A percentile compares a stretch with the other conserved stretches of the same genome.
Conservation (phyloP, 257 asterid species). For the Solanum pimpinellifolium region DNA sequence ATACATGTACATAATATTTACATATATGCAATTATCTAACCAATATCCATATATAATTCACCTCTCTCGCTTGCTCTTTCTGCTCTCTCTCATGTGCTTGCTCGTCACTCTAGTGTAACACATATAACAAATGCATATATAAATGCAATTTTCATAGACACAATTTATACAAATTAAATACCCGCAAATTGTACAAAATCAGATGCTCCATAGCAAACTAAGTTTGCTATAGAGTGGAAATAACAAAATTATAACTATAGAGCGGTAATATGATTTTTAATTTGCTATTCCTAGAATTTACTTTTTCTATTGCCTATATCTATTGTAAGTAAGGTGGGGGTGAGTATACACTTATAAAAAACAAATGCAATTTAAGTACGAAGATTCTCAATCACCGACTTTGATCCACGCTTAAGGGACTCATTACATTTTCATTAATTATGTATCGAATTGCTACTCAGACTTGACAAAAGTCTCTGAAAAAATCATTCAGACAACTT, state of each 20-base stretch:
- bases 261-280: background rate
- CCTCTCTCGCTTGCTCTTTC: too few species aligned
- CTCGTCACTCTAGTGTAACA: too few species aligned
- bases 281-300: background rate
- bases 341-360: too few species aligned
- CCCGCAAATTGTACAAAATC: too few species aligned
- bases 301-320: background rate
- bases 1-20: background rate
- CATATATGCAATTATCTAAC: background rate
- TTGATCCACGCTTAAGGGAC: background rate
- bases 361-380: background rate
- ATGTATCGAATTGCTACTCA: too few species aligned
- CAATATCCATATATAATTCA: background rate
- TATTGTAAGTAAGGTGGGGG: background rate
- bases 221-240: too few species aligned
- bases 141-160: too few species aligned
- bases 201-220: too few species aligned
- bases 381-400: background rate
- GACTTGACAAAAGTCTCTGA: background rate
- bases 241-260: too few species aligned
- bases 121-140: too few species aligned
- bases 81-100: too few species aligned
- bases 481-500: background rate
- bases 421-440: background rate
- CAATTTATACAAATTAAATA: too few species aligned